Conservation (phyloP, 2,329 filamentous ascomycete genomes). For the Aspergillus tamarii region DNA sequence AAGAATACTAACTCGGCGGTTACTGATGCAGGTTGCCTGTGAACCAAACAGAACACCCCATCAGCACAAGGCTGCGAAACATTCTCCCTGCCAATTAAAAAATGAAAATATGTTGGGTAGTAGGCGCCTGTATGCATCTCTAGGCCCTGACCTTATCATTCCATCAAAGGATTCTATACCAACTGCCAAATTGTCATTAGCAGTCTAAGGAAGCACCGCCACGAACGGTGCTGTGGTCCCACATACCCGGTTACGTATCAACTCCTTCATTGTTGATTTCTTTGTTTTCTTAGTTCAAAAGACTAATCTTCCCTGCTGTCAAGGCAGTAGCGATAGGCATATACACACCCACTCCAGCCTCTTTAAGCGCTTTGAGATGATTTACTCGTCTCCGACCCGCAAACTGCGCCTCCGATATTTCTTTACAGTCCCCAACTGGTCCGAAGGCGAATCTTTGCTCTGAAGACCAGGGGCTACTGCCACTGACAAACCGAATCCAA, state of each 20-base stretch:
- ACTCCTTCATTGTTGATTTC: background rate
- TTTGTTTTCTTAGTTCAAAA: conserved; percentile 37
- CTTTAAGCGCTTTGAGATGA: conserved; percentile 34
- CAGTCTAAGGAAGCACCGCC: background rate
- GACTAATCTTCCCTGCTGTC: conserved; percentile 47
- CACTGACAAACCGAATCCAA: conserved; percentile 47
- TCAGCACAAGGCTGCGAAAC: background rate
- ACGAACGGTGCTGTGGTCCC: background rate
- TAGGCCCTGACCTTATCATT: background rate
- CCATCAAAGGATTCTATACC: background rate
- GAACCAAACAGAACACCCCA: background rate
- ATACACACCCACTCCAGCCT: conserved; percentile 34
- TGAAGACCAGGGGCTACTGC: conserved; percentile 40
- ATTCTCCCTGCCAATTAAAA: background rate
- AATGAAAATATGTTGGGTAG: background rate
- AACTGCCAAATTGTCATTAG: background rate
- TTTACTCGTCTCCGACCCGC: conserved; percentile 36
- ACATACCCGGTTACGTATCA: background rate
- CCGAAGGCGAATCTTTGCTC: conserved; percentile 43
- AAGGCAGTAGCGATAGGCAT: conserved; percentile 36
- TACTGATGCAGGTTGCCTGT: background rate
- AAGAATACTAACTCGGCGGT: background rate
- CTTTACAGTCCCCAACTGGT: conserved; percentile 40
- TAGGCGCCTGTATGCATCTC: background rate
- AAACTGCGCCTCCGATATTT: conserved; percentile 37